Conservation (phyloP, 2,329 filamentous ascomycete genomes). For the Aspergillus luchuensis region DNA sequence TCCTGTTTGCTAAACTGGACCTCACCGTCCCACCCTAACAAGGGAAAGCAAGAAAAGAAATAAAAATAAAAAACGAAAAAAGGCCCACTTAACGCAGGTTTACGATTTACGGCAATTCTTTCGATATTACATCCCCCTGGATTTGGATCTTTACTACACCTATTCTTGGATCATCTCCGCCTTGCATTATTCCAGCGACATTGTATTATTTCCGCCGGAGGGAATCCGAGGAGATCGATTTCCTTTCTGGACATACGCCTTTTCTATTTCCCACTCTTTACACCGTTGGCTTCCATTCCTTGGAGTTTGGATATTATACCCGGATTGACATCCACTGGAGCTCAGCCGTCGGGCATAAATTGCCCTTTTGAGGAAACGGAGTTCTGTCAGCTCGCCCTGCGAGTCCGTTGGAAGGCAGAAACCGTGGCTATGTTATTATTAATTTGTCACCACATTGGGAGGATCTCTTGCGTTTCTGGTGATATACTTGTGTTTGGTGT, state of each 20-base stretch:
- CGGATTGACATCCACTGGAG: constrained; percentile 8
- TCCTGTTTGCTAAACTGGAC: constrained; percentile 29
- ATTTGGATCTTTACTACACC: constrained; percentile 1
- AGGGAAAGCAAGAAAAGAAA: not conserved
- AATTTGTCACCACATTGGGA: constrained; percentile 15
- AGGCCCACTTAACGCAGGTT: constrained; percentile 21
- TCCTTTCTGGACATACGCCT: constrained; percentile 23
- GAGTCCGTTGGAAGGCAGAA: constrained; percentile 11
- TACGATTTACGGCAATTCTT: constrained; percentile 21
- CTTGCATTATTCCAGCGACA: constrained; percentile 19
- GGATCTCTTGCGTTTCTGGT: constrained; percentile 10
- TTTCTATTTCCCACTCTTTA: constrained; percentile 15
- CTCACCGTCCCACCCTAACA: not conserved
- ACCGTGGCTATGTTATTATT: constrained; percentile 16
- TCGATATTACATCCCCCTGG: not conserved
- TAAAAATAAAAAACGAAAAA: constrained; percentile 11
- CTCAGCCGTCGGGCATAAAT: constrained; percentile 10
- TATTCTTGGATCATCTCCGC: constrained; percentile 12
- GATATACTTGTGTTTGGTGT: constrained; percentile 8
- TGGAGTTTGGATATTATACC: constrained; percentile 17
- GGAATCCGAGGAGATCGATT: constrained; percentile 20
- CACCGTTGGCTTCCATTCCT: constrained; percentile 8
- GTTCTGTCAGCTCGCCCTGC: constrained; percentile 8
- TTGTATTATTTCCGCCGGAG: constrained; percentile 23
- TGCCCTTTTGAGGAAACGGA: constrained; percentile 13